A percentile compares a stretch with the other conserved stretches of the same genome.
Conservation (phyloP, 2,329 filamentous ascomycete species). For the Fusarium sp. region DNA sequence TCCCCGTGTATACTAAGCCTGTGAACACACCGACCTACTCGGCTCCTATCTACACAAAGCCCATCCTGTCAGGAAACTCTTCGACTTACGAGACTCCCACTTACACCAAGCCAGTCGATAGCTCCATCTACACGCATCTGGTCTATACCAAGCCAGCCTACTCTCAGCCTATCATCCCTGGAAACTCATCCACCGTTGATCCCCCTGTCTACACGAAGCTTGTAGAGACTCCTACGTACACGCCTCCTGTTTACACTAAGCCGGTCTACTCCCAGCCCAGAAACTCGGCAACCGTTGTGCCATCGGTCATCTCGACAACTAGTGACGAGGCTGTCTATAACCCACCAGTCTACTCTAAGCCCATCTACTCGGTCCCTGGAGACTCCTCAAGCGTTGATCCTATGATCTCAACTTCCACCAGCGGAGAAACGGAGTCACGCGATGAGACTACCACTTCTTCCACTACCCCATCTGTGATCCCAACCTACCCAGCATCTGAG, state of each 20-base stretch:
- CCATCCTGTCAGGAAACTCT: constrained; percentile 2
- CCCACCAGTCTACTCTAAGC: constrained; percentile 22
- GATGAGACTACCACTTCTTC: neutral
- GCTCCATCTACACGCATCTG: constrained; percentile 9
- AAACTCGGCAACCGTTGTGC: constrained; percentile 1
- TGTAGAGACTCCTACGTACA: constrained; percentile 17
- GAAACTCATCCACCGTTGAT: constrained; percentile 11
- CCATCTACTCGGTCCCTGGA: constrained; percentile 2
- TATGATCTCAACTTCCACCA: constrained; percentile 9
- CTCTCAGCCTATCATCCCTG: neutral
- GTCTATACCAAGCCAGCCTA: constrained; percentile 18
- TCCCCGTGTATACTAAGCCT: constrained; percentile 19
- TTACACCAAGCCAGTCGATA: constrained; percentile 15
- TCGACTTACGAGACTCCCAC: neutral
- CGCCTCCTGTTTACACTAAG: constrained; percentile 20
- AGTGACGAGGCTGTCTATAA: constrained; percentile 1
- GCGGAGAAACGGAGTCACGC: neutral
- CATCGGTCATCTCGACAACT: neutral
- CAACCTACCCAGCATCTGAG: neutral
- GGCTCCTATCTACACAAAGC: constrained; percentile 20
- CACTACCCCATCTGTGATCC: neutral
- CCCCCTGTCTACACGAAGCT: constrained; percentile 15
- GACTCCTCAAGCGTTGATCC: constrained; percentile 18
- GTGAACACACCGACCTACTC: constrained; percentile 12
- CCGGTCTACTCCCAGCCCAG: neutral